Evolutionary conservation across 2,329 filamentous ascomycete genomes (phyloP).

Genomic region (Nemania sp.): DNA sequence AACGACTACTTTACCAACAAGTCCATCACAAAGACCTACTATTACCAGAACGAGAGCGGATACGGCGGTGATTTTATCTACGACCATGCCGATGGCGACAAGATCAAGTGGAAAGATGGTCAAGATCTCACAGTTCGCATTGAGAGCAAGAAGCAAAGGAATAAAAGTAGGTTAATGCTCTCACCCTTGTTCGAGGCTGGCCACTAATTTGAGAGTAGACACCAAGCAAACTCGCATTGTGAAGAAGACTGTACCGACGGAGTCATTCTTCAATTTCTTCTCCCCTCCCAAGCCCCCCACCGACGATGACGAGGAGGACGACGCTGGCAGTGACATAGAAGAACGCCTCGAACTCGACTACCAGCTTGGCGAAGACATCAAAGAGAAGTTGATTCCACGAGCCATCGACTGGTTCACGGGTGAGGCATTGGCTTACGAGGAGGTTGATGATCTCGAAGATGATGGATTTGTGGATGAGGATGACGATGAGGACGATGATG

Average conservation of each 20-base stretch:
- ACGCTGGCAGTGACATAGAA: slow-evolving; percentile 88
- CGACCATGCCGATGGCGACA: slow-evolving; percentile 96
- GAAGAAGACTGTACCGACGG: slow-evolving; percentile 98
- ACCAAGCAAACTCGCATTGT: slow-evolving; percentile 99
- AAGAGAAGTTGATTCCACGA: slow-evolving; percentile 98
- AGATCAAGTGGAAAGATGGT: slow-evolving; percentile 94
- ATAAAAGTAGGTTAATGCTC: slow-evolving; percentile 79
- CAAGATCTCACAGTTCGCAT: slow-evolving; percentile 93
- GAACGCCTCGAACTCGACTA: slow-evolving; percentile 98
- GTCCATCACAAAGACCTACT: slow-evolving; percentile 96
- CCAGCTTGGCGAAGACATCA: slow-evolving; percentile 98
- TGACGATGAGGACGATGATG: slow-evolving; percentile 85
- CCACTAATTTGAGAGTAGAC: slow-evolving; percentile 58
- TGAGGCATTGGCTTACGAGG: slow-evolving; percentile 95
- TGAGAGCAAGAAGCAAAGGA: slow-evolving; percentile 99
- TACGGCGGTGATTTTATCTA: slow-evolving; percentile 99
- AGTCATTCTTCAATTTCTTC: slow-evolving; percentile 99
- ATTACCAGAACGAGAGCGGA: slow-evolving; percentile 97
- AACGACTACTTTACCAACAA: slow-evolving; percentile 99
- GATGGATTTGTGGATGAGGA: slow-evolving; percentile 88
- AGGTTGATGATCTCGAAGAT: slow-evolving; percentile 81
- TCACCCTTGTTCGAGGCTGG: neutral
- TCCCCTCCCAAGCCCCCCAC: slow-evolving; percentile 86
- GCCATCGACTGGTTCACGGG: slow-evolving; percentile 99
- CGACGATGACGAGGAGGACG: slow-evolving; percentile 68